Percentiles rank a stretch among this genome's conserved stretches.
phyloP scores from a whole-genome alignment of 148 eudicot species.

The Pharnaceum exiguum region DNA sequence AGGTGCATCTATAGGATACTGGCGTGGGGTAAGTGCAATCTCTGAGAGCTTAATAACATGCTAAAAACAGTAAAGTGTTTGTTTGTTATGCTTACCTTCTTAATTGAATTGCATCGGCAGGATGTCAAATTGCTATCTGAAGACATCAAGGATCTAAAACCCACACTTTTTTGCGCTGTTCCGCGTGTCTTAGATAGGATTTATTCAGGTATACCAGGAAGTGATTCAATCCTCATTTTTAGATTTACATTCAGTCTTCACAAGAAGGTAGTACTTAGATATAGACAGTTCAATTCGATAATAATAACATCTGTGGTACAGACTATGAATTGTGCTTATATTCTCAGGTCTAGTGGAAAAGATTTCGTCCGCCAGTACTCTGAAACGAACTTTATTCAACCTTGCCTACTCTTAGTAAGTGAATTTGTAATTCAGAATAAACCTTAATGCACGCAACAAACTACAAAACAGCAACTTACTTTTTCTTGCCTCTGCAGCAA shows the following conservation, averaged over 20 bases:
- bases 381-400: slow-evolving; percentile 70
- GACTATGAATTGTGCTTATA: background rate
- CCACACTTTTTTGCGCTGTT: slow-evolving; percentile 83
- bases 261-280: too few species aligned
- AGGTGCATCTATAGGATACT: slow-evolving; percentile 94
- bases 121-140: slow-evolving; percentile 74
- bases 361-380: slow-evolving; percentile 51
- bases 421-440: background rate
- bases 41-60: background rate
- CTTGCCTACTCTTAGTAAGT: slow-evolving; percentile 86
- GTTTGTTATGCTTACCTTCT: background rate
- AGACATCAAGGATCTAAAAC: slow-evolving; percentile 77
- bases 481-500: too few species aligned
- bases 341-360: slow-evolving; percentile 66
- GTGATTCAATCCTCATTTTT: background rate
- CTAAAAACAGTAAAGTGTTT: background rate
- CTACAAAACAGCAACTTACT: too few species aligned
- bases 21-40: slow-evolving; percentile 78
- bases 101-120: slow-evolving; percentile 35
- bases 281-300: too few species aligned
- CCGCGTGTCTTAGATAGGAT: slow-evolving; percentile 91
- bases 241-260: too few species aligned
- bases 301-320: background rate
- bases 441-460: background rate
- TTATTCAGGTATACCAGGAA: slow-evolving; percentile 54